Percentiles rank a stretch among this genome's conserved stretches.
phyloP scores from a whole-genome alignment of 805 yeast genomes.

The Yarrowia hollandica region DNA sequence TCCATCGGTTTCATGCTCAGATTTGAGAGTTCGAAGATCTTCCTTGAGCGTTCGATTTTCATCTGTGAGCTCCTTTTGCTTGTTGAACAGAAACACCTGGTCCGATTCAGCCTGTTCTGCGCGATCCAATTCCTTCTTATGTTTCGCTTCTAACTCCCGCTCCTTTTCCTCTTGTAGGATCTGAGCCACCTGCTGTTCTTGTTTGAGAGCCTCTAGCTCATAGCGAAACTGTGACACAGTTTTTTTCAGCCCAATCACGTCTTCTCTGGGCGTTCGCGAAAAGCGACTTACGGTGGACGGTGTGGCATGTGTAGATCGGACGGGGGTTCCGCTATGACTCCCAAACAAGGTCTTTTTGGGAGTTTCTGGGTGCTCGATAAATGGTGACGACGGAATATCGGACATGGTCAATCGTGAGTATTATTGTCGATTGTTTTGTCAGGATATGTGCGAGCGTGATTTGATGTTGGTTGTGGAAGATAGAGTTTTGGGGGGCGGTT shows the following conservation, averaged over 20 bases:
- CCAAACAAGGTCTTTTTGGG: conserved; percentile 1
- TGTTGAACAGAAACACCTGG: conserved; percentile 44
- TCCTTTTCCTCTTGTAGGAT: conserved; percentile 40
- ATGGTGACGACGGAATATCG: conserved; percentile 20
- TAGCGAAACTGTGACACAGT: conserved; percentile 40
- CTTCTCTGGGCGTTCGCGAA: conserved; percentile 10
- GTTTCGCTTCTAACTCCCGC: conserved; percentile 39
- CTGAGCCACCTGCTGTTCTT: conserved; percentile 45
- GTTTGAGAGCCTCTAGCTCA: conserved; percentile 44
- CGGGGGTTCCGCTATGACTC: neutral
- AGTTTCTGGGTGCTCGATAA: conserved; percentile 27
- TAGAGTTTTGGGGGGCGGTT: neutral
- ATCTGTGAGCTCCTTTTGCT: conserved; percentile 40
- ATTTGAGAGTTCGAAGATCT: conserved; percentile 36
- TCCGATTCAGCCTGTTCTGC: conserved; percentile 44
- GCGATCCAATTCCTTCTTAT: conserved; percentile 40
- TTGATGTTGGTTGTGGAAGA: neutral
- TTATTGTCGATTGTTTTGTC: too few relatives aligned
- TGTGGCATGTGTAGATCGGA: neutral
- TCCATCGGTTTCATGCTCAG: conserved; percentile 31
- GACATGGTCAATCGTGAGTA: neutral
- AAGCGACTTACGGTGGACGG: neutral
- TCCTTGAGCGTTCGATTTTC: conserved; percentile 37
- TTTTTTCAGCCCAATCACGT: conserved; percentile 34
- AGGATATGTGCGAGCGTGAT: neutral